Evolutionary conservation across 176 grass and related monocot species (phyloP).

Genomic region (Puccinellia tenuiflora): DNA sequence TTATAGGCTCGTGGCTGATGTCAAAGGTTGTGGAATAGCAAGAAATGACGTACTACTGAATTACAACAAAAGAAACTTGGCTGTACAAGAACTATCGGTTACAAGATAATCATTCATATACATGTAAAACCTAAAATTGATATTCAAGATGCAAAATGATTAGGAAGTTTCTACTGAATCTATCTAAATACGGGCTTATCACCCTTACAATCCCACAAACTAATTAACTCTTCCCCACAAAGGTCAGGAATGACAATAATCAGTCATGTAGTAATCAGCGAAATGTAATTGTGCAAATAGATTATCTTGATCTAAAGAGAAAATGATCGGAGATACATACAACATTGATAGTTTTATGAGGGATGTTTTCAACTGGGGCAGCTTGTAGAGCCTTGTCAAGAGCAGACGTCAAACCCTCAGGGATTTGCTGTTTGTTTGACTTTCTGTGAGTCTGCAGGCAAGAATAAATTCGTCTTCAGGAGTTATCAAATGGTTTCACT

Average conservation of each 20-base stretch:
- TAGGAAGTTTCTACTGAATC: background rate
- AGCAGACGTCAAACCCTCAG: conserved; percentile 35
- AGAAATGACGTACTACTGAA: background rate
- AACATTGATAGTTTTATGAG: conserved; percentile 63
- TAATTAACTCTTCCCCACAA: no score
- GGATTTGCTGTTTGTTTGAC: conserved; percentile 39
- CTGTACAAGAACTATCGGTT: background rate
- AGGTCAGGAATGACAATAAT: background rate
- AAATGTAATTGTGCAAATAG: background rate
- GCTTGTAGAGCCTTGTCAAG: conserved; percentile 34
- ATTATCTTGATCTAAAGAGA: background rate
- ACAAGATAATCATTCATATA: background rate
- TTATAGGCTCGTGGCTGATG: background rate
- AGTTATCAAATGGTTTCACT: background rate
- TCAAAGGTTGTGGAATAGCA: background rate
- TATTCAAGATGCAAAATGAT: background rate
- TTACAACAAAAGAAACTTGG: background rate
- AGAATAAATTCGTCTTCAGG: conserved; percentile 10
- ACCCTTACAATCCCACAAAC: background rate
- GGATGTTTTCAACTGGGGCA: conserved; percentile 45
- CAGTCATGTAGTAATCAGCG: background rate
- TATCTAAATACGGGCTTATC: background rate
- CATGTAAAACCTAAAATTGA: background rate
- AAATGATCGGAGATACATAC: conserved; percentile 36
- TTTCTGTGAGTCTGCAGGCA: conserved; percentile 79